Conservation (phyloP, 2,329 filamentous ascomycete species). For the Pseudogymnoascus verrucosus region DNA sequence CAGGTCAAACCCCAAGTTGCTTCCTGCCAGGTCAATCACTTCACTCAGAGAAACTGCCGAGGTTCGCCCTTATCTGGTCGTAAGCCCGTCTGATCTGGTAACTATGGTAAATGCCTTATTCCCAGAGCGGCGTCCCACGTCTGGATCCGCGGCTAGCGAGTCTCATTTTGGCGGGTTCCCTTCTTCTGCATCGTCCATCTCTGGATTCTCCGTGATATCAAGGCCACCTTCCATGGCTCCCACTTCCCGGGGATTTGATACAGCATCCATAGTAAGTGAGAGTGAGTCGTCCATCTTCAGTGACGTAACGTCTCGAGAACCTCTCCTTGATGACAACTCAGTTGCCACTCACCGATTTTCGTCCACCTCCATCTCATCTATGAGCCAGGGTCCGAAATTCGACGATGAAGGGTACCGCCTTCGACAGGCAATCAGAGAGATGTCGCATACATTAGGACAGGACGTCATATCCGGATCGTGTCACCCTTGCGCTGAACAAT, state of each 20-base stretch:
- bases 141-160: conserved; percentile 39
- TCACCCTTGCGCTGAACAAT: conserved; percentile 74
- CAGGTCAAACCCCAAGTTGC: conserved; percentile 46
- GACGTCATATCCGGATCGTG: conserved; percentile 59
- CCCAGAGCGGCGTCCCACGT: conserved; percentile 62
- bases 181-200: conserved; percentile 62
- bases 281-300: conserved; percentile 66
- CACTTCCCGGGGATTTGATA: conserved; percentile 49
- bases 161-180: conserved; percentile 51
- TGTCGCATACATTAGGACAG: conserved; percentile 56
- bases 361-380: conserved; percentile 36
- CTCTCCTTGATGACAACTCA: conserved; percentile 47
- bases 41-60: conserved; percentile 69
- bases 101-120: conserved; percentile 79
- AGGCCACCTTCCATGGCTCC: conserved; percentile 44
- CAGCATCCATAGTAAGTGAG: conserved; percentile 62
- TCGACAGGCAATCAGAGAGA: conserved; percentile 60
- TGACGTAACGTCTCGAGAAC: conserved; percentile 58
- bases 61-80: conserved; percentile 70
- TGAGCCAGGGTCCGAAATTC: conserved; percentile 41
- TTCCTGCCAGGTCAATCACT: conserved; percentile 64
- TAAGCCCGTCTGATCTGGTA: conserved; percentile 71
- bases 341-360: conserved; percentile 47
- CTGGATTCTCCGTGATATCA: conserved; percentile 50
- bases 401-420: conserved; percentile 60